These are phyloP conservation scores for Bidens hawaiensis DNA, from an alignment of 140 eudicot species.

Conservation along the genomic window DNA sequence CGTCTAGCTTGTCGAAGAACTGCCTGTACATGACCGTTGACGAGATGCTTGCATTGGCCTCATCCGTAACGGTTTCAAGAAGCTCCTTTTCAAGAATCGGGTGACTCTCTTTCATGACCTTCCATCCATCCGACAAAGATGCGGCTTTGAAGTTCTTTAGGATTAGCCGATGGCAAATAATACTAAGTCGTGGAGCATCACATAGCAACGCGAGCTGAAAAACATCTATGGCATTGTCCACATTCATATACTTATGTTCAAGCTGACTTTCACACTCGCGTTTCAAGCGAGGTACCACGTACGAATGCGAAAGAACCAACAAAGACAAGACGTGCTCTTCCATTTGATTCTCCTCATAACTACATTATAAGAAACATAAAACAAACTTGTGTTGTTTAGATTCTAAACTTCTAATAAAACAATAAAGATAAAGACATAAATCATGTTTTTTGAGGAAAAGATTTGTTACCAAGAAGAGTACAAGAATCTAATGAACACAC, in stretches of 20 bases:
- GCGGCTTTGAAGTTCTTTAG: conserved; percentile 56
- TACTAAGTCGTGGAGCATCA: conserved; percentile 86
- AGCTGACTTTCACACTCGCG: conserved; percentile 59
- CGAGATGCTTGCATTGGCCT: conserved; percentile 47
- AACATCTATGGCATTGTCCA: conserved; percentile 66
- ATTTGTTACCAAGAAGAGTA: conserved; percentile 78
- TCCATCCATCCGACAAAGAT: conserved; percentile 74
- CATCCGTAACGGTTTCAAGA: conserved; percentile 35
- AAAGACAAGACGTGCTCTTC: conserved; percentile 57
- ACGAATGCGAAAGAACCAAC: conserved; percentile 80
- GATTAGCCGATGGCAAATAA: conserved; percentile 71
- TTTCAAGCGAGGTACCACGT: conserved; percentile 65
- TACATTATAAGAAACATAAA: conserved; percentile 17
- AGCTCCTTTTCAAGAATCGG: conserved; percentile 74
- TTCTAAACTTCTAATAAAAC: neutral
- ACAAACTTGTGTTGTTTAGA: neutral
- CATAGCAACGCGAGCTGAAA: conserved; percentile 90
- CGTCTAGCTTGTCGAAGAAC: too few species aligned
- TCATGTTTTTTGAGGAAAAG: neutral
- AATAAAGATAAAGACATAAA: neutral
- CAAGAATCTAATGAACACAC: conserved; percentile 74
- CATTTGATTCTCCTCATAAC: conserved; percentile 75
- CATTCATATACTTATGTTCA: conserved; percentile 48
- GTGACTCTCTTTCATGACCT: conserved; percentile 78
- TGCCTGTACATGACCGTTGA: too few species aligned